Evolutionary conservation across 768 basidiomycete species (phyloP).

Genomic region (Bullera alba): DNA sequence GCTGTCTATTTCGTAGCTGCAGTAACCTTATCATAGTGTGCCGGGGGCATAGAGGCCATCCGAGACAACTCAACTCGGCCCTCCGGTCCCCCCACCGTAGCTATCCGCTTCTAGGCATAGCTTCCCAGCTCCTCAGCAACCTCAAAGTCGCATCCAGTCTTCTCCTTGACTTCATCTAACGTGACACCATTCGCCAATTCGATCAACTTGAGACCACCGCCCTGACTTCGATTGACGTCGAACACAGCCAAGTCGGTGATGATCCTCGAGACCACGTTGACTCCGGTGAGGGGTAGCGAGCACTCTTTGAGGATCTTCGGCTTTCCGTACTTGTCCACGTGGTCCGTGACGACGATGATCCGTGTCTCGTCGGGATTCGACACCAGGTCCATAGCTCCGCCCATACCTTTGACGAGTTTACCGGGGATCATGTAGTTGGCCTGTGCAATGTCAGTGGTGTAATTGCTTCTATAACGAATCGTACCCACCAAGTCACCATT

Average conservation of each 20-base stretch:
- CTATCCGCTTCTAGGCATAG: too few relatives aligned
- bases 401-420: conserved; percentile 59
- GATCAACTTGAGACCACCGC: conserved; percentile 63
- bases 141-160: conserved; percentile 75
- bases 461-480: neutral
- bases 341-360: conserved; percentile 80
- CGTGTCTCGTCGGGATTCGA: conserved; percentile 94
- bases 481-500: conserved; percentile 60
- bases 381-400: conserved; percentile 93
- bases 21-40: too few relatives aligned
- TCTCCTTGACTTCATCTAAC: conserved; percentile 73
- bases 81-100: too few relatives aligned
- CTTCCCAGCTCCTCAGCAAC: conserved; percentile 25
- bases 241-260: conserved; percentile 89
- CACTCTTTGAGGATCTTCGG: conserved; percentile 82
- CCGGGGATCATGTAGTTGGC: conserved; percentile 99
- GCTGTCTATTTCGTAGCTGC: too few relatives aligned
- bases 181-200: conserved; percentile 78
- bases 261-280: conserved; percentile 80
- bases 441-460: neutral
- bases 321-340: conserved; percentile 79
- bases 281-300: conserved; percentile 78
- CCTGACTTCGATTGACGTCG: conserved; percentile 64
- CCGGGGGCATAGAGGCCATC: too few relatives aligned
- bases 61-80: too few relatives aligned